Base-by-base conservation (phyloP, 169 alveolate genomes). In the Cardiosporidium cionae region DNA sequence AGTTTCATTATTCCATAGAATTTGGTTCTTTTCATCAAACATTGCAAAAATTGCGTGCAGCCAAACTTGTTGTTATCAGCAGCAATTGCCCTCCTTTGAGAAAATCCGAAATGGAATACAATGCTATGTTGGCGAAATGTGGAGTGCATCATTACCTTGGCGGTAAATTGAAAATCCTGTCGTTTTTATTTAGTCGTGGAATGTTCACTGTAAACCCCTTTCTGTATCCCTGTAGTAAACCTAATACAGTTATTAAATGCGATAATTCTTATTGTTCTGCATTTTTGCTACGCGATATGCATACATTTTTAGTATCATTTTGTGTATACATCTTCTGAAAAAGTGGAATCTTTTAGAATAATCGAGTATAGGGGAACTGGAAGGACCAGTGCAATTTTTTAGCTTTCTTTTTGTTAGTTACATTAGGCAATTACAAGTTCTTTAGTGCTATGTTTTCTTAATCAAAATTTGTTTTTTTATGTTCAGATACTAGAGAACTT, bases 71-170 rank as follows among this genome's bases (percentile, higher is more conserved):
- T 54, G 89, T 94, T 80, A 92, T 95, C 65, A 86, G 98, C 81
- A 95, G 93, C 94, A 97, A 97, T 89, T 94, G 98, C 89, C 99
- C 99, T 32, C 93, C 98, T 72, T 91, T 97, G 37, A 95, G 98
- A 84, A 90, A 97, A 82, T 92, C 98, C 52, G 98, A 96, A 82
- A 89, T 97, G 58, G 99, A 97, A 84, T 96, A 97, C 88, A 96
- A 97, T 84, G 98, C 99, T 32, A 93, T 94, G 97, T 90, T 95
- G 74, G 91, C 98, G 77, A 93, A 94, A 93, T 86, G 95, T 80
- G 94, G 94, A 2, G 82, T 76, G 32, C 69, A 67, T 62, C 82
- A 67, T 72, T 76, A 36, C 36, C 82, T 29, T 4, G 82, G 80
- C 34, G 80, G 80, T 64, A 35, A 32, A 70, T 68, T 5, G 7